Evolutionary conservation across 352 stramenopile genomes (phyloP).

Genomic region (Phytophthora aleatoria): DNA sequence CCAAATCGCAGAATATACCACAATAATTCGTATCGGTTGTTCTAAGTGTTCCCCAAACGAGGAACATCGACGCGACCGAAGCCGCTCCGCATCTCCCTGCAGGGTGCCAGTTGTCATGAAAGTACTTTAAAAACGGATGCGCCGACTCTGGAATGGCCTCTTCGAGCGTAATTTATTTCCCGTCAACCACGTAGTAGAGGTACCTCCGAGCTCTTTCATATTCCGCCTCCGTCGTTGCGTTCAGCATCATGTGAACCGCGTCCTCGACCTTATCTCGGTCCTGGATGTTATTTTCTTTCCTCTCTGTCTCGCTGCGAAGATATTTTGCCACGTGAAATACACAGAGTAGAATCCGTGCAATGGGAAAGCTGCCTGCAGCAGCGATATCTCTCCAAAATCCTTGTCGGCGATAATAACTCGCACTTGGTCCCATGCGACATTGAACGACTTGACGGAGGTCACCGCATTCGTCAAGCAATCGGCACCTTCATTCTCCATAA

Average conservation of each 20-base stretch:
- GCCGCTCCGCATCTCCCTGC: too few species aligned
- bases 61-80: too few species aligned
- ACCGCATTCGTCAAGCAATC: background rate
- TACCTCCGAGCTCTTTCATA: background rate
- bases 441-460: background rate
- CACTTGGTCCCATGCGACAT: background rate
- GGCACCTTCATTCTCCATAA: background rate
- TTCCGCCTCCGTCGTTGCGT: background rate
- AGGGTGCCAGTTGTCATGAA: background rate
- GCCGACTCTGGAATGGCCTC: background rate
- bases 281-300: background rate
- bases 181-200: background rate
- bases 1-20: too few species aligned
- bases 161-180: background rate
- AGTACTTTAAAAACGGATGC: background rate
- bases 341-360: background rate
- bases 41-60: too few species aligned
- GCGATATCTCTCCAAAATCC: background rate
- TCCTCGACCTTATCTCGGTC: background rate
- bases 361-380: background rate
- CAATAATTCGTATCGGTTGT: too few species aligned
- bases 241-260: background rate
- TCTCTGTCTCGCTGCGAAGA: background rate
- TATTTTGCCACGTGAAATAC: background rate
- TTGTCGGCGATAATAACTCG: background rate